Evolutionary conservation across 2,329 filamentous ascomycete genomes (phyloP).

Genomic region (Berkeleyomyces rouxiae): DNA sequence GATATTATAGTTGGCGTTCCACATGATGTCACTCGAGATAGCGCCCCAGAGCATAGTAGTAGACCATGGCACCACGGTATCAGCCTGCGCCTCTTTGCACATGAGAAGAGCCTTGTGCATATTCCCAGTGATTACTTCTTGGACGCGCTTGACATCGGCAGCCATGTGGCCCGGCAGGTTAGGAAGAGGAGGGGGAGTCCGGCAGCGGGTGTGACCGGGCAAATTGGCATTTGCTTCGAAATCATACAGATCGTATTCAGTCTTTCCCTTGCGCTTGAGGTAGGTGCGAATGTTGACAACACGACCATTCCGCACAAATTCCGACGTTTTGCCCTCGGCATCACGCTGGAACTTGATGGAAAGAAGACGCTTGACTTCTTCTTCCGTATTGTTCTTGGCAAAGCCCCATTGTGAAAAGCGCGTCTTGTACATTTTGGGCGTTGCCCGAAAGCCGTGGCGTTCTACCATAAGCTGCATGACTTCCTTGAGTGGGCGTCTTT

Average conservation of each 20-base stretch:
- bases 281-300: constrained; percentile 36
- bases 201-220: constrained; percentile 28
- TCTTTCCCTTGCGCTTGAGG: constrained; percentile 35
- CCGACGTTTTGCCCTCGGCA: constrained; percentile 35
- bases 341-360: constrained; percentile 37
- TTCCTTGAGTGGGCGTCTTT: constrained; percentile 34
- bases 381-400: constrained; percentile 38
- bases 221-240: constrained; percentile 28
- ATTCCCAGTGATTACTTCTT: constrained; percentile 28
- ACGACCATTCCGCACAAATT: constrained; percentile 35
- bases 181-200: constrained; percentile 29
- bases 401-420: constrained; percentile 38
- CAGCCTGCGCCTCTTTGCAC: constrained; percentile 24
- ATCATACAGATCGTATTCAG: constrained; percentile 34
- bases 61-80: constrained; percentile 27
- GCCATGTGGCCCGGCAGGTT: constrained; percentile 24
- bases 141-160: constrained; percentile 27
- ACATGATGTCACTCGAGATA: constrained; percentile 27
- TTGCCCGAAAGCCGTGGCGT: constrained; percentile 31
- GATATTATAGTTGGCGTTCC: constrained; percentile 28
- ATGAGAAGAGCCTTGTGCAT: constrained; percentile 29
- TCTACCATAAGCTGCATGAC: constrained; percentile 36
- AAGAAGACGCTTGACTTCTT: constrained; percentile 33
- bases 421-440: constrained; percentile 41
- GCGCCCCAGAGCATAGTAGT: constrained; percentile 29